Conservation (phyloP, 225 moss, liverwort and hornwort genomes). For the Marchantia paleacea region DNA sequence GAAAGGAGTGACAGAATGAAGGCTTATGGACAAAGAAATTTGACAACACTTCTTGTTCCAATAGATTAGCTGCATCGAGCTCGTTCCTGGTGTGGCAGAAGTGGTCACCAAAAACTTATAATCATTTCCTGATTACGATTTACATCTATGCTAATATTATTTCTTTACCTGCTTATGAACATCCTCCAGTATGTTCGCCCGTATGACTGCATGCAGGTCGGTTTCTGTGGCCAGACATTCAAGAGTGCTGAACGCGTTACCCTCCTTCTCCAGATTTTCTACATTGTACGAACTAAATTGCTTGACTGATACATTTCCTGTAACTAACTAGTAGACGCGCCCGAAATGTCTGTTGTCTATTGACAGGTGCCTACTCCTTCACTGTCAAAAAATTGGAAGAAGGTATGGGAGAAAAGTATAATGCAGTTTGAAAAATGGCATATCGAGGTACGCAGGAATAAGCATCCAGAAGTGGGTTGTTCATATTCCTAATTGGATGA, state of each 20-base stretch:
- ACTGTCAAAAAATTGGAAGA: no score
- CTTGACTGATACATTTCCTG: neutral
- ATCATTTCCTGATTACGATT: no score
- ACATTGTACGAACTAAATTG: neutral
- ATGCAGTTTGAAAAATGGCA: no score
- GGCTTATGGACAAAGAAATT: no score
- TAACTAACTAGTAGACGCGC: neutral
- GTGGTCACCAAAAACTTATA: no score
- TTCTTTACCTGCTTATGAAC: slow-evolving; percentile 78
- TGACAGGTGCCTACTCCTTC: no score
- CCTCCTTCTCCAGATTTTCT: neutral
- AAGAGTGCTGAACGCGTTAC: neutral
- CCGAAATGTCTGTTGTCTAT: neutral
- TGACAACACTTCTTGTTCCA: no score
- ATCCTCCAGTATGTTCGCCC: slow-evolving; percentile 96
- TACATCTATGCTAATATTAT: neutral
- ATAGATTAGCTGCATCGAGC: no score
- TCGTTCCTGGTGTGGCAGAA: no score
- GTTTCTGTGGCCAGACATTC: slow-evolving; percentile 56
- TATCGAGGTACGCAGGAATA: no score
- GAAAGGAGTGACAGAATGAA: no score
- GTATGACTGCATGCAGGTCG: slow-evolving; percentile 89
- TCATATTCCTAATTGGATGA: neutral
- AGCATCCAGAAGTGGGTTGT: neutral
- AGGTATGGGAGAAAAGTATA: no score